Conservation (phyloP, 1,139 yeast species). For the Tardiomyces depauwii region DNA sequence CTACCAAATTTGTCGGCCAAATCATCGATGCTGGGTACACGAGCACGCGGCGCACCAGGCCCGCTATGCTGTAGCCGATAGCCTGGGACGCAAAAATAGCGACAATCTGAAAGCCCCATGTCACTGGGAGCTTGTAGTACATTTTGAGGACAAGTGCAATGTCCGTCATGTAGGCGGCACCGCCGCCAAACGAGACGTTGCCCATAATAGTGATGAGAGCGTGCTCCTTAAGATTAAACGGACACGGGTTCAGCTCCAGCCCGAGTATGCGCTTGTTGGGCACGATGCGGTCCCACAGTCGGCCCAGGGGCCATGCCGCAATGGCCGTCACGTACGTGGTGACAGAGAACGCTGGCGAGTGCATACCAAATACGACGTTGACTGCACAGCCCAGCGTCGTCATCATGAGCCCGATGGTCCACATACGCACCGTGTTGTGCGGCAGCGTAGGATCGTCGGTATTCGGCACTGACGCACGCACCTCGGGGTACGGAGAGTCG, state of each 20-base stretch:
- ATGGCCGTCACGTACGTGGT: conserved; percentile 47
- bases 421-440: conserved; percentile 52
- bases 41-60: conserved; percentile 42
- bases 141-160: conserved; percentile 44
- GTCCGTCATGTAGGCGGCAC: conserved; percentile 53
- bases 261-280: conserved; percentile 40
- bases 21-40: conserved; percentile 54
- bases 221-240: conserved; percentile 56
- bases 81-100: conserved; percentile 47
- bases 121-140: conserved; percentile 38
- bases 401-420: conserved; percentile 42
- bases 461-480: conserved; percentile 57
- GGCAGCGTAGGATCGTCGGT: conserved; percentile 44
- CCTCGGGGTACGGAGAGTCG: conserved; percentile 60
- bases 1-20: conserved; percentile 47
- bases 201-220: conserved; percentile 53
- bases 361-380: conserved; percentile 49
- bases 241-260: conserved; percentile 43
- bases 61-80: conserved; percentile 57
- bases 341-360: conserved; percentile 43
- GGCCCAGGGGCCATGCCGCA: conserved; percentile 54
- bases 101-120: conserved; percentile 41
- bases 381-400: conserved; percentile 50
- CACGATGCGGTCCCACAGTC: conserved; percentile 36
- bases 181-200: conserved; percentile 45